Base-by-base conservation (phyloP, 1,139 yeast species). In the Geotrichum klebahnii region DNA sequence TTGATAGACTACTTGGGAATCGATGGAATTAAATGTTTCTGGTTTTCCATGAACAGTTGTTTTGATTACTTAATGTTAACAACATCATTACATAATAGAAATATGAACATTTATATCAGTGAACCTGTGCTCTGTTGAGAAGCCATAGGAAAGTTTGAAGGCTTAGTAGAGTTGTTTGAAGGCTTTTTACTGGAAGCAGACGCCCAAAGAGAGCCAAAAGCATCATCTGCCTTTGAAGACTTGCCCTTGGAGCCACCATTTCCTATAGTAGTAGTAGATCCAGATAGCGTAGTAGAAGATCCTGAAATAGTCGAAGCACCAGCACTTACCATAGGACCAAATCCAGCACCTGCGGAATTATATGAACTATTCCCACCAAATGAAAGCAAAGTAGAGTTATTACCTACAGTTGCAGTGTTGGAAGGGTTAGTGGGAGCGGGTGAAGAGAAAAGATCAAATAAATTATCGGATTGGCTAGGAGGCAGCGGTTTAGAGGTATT, bases 171-270 rank as follows among this genome's bases (percentile, higher is more conserved):
- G 5, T 24, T 47, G 16, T 31, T 26, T 26, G 10, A 26, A 8
- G 29, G 10, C 29, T 10, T 42, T 16, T 47, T 47, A 6, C 29
- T 52, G 2, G 67, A 52, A 17, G 96, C 95, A 17, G 82, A 69
- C 16, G 82, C 74, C 72, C 92, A 86, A 58, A 89, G 73, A 19
- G 89, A 82, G 33, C 95, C 85, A 67, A 89, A 89, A 0, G 94
- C 92, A 67, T 87, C 95, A 55, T 71, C 75, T 56, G 75, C 75
- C 44, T 75, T 57, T 23, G 57, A 50, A 3, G 62, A 52, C 10
- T 55, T 57, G 28, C 70, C 62, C 56, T 70, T 70, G 26, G 76
- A 61, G 5, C 73, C 67, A 2, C 72, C 68, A 4, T 69, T 58
- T 4, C 64, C 29, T 14, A 70, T 66, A 34, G 72, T 69, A 2